Base-by-base conservation (phyloP, 306 rosid species). In the Dalbergia cultrata region DNA sequence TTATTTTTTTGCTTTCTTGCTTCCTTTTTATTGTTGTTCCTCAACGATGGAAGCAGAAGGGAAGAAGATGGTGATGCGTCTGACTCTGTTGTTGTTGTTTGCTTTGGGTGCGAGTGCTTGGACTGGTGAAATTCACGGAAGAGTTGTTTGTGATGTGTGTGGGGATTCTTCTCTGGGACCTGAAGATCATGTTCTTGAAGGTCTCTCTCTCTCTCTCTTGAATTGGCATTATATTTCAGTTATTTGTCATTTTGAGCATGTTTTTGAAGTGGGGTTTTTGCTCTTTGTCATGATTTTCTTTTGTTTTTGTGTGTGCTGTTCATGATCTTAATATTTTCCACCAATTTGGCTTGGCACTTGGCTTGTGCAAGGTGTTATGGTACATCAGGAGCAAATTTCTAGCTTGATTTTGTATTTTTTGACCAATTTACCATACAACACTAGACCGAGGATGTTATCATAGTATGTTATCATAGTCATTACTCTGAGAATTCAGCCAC, bases 61-160 rank as follows among this genome's bases (percentile, higher is more conserved):
- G 75, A 73, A 71, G 81, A 83, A 85, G 81, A 58, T 76, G 13
- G 39, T 66, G 88, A 64, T 78, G 71, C 19, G 85, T 56, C 19
- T 90, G 73, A 44, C 87, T 75, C 12, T 92, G 7, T 83, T 86
- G 18, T 17, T 75, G 10, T 14, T 87, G 21, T 83, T 82, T 75
- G 78, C 62, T 34, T 80, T 71, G 56, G 79, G 81, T 22, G 90
- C 77, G n/a, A 85, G 81, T 67, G 96, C 82, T 77, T 95, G 99
- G 99, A 95, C 97, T 1, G 99, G 99, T 75, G 97, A 93, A 92
- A 91, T 95, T 84, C 94, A 91, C 81, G 98, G 99, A 75, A 84
- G 94, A 78, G 99, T 95, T 77, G 83, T 93, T 78, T 95, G 98
- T 82, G 98, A 93, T 84, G 93, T 91, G 70, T 95, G 98, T 58